phyloP scores from a whole-genome alignment of 2,329 filamentous ascomycete species.

The Alternaria ethzedia region DNA sequence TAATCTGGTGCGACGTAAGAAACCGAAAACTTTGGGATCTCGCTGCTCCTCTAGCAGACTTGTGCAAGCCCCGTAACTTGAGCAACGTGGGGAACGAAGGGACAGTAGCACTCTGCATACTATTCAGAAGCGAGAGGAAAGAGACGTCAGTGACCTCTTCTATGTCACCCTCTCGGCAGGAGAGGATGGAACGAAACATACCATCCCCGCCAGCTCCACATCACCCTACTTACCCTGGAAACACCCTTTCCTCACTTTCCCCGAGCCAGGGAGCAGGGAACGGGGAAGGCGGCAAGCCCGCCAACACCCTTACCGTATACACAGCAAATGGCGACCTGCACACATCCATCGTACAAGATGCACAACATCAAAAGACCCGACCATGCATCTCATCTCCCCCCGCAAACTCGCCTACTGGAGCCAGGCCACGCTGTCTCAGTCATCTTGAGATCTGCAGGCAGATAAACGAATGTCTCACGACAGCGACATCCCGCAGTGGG shows the following conservation, averaged over 20 bases:
- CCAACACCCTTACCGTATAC: neutral
- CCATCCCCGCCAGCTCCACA: neutral
- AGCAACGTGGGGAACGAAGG: neutral
- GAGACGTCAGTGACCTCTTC: neutral
- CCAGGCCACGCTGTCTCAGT: conserved; percentile 33
- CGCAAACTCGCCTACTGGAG: conserved; percentile 16
- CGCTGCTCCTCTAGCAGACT: neutral
- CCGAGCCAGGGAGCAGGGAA: conserved; percentile 20
- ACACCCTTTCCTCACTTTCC: neutral
- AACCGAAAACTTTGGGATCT: neutral
- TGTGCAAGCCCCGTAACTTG: neutral
- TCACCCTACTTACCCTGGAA: neutral
- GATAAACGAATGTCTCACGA: conserved; percentile 35
- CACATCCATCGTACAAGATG: neutral
- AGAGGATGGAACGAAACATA: neutral
- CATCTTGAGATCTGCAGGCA: conserved; percentile 37
- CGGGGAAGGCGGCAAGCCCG: neutral
- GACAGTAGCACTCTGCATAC: neutral
- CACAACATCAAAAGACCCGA: conserved; percentile 17
- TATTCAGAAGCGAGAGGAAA: neutral
- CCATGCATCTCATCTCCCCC: conserved; percentile 23
- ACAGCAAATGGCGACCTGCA: conserved; percentile 9
- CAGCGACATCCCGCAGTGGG: conserved; percentile 11
- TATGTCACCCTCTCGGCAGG: neutral
- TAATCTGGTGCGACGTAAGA: conserved; percentile 14